Conservation (phyloP, 345 rosid species). For the Nephelium lappaceum region DNA sequence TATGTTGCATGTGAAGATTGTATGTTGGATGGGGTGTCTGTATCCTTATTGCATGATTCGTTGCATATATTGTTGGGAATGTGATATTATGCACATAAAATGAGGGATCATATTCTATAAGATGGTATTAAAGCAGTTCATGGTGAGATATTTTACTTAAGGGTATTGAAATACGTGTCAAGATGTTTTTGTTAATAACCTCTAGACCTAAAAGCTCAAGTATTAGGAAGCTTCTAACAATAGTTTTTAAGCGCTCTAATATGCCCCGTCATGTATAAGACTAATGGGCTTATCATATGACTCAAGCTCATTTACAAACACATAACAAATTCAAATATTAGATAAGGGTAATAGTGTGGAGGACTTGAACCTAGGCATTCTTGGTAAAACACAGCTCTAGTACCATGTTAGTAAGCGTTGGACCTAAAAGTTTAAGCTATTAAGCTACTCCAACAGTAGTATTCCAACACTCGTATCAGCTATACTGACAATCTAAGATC, state of each 20-base stretch:
- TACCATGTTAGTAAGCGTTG: background rate
- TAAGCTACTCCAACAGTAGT: background rate
- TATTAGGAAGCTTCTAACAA: background rate
- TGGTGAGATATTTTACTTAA: too few relatives aligned
- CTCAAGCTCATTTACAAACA: background rate
- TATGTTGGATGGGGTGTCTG: background rate
- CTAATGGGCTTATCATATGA: background rate
- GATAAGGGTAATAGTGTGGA: background rate
- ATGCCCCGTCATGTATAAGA: background rate
- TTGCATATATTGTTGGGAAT: background rate
- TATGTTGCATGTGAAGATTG: background rate
- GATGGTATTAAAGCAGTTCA: background rate
- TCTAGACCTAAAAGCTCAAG: background rate
- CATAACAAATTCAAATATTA: background rate
- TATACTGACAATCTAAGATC: background rate
- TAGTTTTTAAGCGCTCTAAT: background rate
- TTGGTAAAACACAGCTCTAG: background rate
- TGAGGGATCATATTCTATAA: background rate
- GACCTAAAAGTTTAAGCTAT: background rate
- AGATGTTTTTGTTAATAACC: background rate
- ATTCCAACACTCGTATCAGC: background rate
- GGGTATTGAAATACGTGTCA: too few relatives aligned
- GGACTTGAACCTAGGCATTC: background rate
- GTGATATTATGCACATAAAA: background rate
- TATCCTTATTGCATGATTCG: background rate